Conservation (phyloP, 2,329 filamentous ascomycete species). For the Microsporum ferrugineum region DNA sequence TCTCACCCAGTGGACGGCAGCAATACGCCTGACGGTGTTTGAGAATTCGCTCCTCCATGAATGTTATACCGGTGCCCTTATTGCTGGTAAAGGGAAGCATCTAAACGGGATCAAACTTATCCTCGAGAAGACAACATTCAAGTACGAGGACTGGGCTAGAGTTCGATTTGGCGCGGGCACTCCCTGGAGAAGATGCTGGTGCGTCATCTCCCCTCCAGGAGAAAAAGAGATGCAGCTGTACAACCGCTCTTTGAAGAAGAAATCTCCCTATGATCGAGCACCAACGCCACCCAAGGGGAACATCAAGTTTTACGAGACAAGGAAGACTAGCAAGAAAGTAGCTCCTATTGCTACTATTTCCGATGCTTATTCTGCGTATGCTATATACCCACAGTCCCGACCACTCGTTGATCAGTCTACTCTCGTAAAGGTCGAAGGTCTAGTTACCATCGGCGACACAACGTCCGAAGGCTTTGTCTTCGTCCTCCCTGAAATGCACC, state of each 20-base stretch:
- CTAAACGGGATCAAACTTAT: slow-evolving; percentile 86
- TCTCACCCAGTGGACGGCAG: slow-evolving; percentile 88
- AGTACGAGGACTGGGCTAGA: slow-evolving; percentile 83
- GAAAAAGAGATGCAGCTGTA: slow-evolving; percentile 82
- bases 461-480: slow-evolving; percentile 82
- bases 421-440: slow-evolving; percentile 83
- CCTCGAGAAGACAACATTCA: slow-evolving; percentile 66
- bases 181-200: slow-evolving; percentile 94
- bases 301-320: slow-evolving; percentile 91
- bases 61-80: slow-evolving; percentile 88
- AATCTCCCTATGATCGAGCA: slow-evolving; percentile 68
- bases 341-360: slow-evolving; percentile 83
- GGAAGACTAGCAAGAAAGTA: slow-evolving; percentile 75
- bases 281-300: slow-evolving; percentile 65
- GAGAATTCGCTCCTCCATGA: slow-evolving; percentile 90
- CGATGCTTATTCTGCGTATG: slow-evolving; percentile 83
- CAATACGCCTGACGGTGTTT: slow-evolving; percentile 85
- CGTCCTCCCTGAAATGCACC: slow-evolving; percentile 87
- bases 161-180: slow-evolving; percentile 93
- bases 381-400: slow-evolving; percentile 91
- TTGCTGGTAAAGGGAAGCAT: slow-evolving; percentile 82
- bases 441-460: slow-evolving; percentile 64
- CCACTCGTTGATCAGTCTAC: slow-evolving; percentile 90
- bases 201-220: slow-evolving; percentile 80
- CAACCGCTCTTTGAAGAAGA: slow-evolving; percentile 72